Evolutionary conservation across 148 eudicot species (phyloP).

Genomic region (Tetragonia tetragonoides): DNA sequence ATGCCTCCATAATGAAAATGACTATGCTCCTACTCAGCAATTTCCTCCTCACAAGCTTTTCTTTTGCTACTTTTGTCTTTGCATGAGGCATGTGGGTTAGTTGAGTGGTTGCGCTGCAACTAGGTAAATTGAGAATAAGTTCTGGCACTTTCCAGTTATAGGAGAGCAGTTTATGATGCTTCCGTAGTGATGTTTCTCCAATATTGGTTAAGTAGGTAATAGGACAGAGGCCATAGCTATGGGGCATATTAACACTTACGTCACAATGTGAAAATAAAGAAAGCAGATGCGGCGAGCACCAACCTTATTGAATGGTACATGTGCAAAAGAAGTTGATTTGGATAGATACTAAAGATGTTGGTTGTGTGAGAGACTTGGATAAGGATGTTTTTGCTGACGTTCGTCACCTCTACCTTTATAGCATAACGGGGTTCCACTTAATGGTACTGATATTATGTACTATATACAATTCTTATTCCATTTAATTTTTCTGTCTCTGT

Average conservation of each 20-base stretch:
- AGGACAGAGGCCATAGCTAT: conserved; percentile 17
- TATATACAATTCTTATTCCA: neutral
- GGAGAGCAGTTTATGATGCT: conserved; percentile 28
- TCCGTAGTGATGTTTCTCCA: conserved; percentile 22
- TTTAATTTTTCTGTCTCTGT: neutral
- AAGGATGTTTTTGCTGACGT: conserved; percentile 17
- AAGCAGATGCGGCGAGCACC: conserved; percentile 36
- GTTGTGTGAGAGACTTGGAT: conserved; percentile 13
- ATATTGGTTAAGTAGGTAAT: conserved; percentile 13
- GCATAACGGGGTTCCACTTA: neutral
- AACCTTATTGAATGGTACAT: conserved; percentile 26
- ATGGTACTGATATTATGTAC: neutral
- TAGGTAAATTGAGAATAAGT: neutral
- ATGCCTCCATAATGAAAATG: conserved; percentile 15
- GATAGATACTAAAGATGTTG: conserved; percentile 4
- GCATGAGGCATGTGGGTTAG: conserved; percentile 1
- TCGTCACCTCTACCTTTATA: neutral
- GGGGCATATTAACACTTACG: conserved; percentile 5
- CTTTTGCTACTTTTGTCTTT: conserved; percentile 18
- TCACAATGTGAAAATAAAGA: conserved; percentile 12
- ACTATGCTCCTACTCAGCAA: conserved; percentile 26
- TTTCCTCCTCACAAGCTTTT: conserved; percentile 6
- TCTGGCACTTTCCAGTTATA: conserved; percentile 16
- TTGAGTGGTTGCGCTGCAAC: neutral
- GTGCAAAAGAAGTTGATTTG: conserved; percentile 17